A percentile compares a stretch with the other conserved stretches of the same genome.
phyloP scores from a whole-genome alignment of 192 early-diverging fungal species.

The Podila epigama region DNA sequence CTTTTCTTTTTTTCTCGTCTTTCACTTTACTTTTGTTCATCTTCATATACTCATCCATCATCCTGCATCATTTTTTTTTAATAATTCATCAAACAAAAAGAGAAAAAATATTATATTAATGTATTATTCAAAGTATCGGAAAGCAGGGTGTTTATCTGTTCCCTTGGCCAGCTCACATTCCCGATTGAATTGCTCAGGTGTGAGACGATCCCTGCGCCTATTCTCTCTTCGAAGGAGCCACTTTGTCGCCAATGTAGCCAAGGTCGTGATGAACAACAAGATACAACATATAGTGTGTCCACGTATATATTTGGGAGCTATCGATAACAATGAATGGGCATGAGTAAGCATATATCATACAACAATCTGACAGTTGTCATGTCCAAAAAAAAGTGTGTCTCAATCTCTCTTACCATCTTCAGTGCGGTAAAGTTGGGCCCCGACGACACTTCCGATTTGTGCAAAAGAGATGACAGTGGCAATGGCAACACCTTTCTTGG shows the following conservation, averaged over 20 bases:
- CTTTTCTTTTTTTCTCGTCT: too few relatives aligned
- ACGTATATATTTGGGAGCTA: slow-evolving; percentile 1
- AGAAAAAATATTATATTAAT: background rate
- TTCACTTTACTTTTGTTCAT: too few relatives aligned
- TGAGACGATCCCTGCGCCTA: background rate
- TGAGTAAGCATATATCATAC: too few relatives aligned
- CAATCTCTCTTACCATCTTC: slow-evolving; percentile 40
- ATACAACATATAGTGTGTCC: background rate
- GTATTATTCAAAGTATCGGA: slow-evolving; percentile 1
- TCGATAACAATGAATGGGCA: background rate
- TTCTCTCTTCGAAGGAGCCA: background rate
- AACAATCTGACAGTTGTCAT: too few relatives aligned
- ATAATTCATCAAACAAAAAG: background rate
- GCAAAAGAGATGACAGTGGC: slow-evolving; percentile 66
- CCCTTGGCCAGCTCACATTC: background rate
- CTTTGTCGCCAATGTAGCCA: background rate
- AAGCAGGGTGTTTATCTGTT: slow-evolving; percentile 2
- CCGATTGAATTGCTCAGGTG: background rate
- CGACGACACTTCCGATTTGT: slow-evolving; percentile 70
- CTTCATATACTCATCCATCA: background rate
- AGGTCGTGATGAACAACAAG: background rate
- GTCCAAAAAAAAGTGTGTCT: background rate
- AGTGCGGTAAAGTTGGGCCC: slow-evolving; percentile 70
- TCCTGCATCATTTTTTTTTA: background rate
- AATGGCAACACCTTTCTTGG: slow-evolving; percentile 64